Evolutionary conservation across 352 stramenopile genomes (phyloP).

Genomic region (Blastocystis sp.): DNA sequence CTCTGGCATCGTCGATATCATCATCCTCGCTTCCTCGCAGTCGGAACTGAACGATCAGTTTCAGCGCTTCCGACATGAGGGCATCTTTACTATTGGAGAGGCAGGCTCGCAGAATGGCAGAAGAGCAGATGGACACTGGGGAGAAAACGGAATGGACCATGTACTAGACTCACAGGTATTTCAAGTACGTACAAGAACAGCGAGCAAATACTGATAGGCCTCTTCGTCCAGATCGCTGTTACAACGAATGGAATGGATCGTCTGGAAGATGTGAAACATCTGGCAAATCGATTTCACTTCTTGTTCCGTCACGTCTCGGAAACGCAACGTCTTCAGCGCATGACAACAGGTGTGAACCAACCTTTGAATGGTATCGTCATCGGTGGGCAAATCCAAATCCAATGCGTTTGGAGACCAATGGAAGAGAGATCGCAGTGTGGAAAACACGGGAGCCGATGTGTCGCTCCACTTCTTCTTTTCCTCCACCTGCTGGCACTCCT

Average conservation of each 20-base stretch:
- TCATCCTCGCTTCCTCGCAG: background rate
- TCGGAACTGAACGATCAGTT: background rate
- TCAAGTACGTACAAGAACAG: background rate
- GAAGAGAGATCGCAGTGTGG: background rate
- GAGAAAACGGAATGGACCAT: background rate
- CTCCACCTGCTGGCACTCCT: background rate
- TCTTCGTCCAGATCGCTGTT: background rate
- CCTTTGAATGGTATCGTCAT: background rate
- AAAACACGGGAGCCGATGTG: background rate
- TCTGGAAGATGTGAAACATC: background rate
- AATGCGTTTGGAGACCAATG: background rate
- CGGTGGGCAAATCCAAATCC: no score
- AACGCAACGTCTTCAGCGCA: background rate
- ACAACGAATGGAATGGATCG: background rate
- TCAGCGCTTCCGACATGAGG: background rate
- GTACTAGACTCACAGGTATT: background rate
- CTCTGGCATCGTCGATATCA: background rate
- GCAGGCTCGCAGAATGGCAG: background rate
- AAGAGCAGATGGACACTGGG: background rate
- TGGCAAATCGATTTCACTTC: background rate
- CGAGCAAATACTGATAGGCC: background rate
- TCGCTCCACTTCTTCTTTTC: background rate
- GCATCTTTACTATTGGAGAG: conserved; percentile 41
- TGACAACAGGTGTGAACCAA: background rate
- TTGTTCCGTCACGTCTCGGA: background rate